Base-by-base conservation (phyloP, 2,329 filamentous ascomycete genomes). In the Neurospora crassa region DNA sequence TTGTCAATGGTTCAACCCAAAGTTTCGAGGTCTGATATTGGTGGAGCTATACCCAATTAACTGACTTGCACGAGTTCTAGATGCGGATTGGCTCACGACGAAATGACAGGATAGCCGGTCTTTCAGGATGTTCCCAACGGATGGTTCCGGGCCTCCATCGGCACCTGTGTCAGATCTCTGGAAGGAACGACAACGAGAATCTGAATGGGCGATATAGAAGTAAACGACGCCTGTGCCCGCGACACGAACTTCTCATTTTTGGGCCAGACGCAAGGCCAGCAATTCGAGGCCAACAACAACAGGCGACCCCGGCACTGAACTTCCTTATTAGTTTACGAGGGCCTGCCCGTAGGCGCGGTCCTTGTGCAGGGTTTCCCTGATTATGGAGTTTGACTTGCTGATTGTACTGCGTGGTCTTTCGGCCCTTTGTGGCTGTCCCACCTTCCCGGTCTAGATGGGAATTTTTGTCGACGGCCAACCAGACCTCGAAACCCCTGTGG, bases 391-490 rank as follows among this genome's bases (percentile, higher is more conserved):
- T 24, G 11, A 53, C 11, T 47, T 47, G 45, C 45, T 53, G 20
- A 34, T 18, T 11, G 16, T 45, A 16, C 53, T 18, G 53, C 29
- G 24, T 10, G 24, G 16, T 63, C 53, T 34, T 67, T 70, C 63
- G 69, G 69, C 53, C 69, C 69, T 68, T 67, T 59, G 20, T 24
- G 34, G 24, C n/a, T 68, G 40, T 40, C 53, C 69, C 69, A 70
- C 69, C 69, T 70, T 70, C 69, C 69, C 40, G n/a, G 1, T 68
- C 53, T 45, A 34, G 41, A 67, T 40, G 34, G 14, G 40, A 71
- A 71, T 69, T 45, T 71, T 69, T 67, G 42, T 37, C 59, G 20
- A 41, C 53, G 42, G 45, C 71, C 71, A 72, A 72, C 69, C 43
- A 68, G 43, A 63, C 18, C 40, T 34, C 42, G 14, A 42, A 40